Evolutionary conservation across 2,329 filamentous ascomycete species (phyloP).

Genomic region (Colletotrichum tropicicola): DNA sequence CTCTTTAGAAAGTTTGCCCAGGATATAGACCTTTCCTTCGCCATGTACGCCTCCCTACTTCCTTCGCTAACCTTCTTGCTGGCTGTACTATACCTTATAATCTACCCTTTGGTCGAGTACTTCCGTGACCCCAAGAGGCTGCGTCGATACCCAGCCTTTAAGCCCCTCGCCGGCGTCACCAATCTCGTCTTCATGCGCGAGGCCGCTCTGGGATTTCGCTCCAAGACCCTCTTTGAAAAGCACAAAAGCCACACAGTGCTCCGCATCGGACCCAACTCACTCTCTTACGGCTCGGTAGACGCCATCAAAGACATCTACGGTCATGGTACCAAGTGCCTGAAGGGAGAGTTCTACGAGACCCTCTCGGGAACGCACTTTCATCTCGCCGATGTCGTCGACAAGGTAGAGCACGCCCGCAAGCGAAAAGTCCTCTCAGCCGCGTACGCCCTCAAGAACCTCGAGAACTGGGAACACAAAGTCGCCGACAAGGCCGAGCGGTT

Average conservation of each 20-base stretch:
- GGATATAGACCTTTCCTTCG: not conserved
- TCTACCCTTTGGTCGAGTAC: constrained; percentile 7
- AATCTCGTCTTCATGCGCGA: constrained; percentile 30
- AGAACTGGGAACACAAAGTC: constrained; percentile 64
- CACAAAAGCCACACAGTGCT: constrained; percentile 55
- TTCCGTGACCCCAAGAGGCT: constrained; percentile 37
- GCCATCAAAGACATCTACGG: constrained; percentile 60
- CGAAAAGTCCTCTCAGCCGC: constrained; percentile 58
- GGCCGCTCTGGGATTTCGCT: not conserved
- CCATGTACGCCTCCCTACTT: not conserved
- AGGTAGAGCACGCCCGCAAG: constrained; percentile 59
- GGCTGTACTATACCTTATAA: not conserved
- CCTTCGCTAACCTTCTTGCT: not conserved
- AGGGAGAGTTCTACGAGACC: constrained; percentile 56
- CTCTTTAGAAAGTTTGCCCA: not conserved
- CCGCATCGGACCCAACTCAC: constrained; percentile 52
- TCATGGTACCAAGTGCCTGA: constrained; percentile 58
- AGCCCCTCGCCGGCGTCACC: constrained; percentile 33
- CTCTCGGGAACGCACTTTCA: constrained; percentile 58
- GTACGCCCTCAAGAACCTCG: constrained; percentile 62
- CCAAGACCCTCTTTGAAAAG: not conserved
- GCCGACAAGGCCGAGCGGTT: constrained; percentile 58
- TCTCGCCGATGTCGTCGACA: constrained; percentile 61
- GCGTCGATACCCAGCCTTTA: constrained; percentile 34
- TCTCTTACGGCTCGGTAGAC: constrained; percentile 48